Percentiles rank a stretch among this genome's conserved stretches.
Conservation (phyloP, 75 land plant species). For the Chamaecyparis obtusa region DNA sequence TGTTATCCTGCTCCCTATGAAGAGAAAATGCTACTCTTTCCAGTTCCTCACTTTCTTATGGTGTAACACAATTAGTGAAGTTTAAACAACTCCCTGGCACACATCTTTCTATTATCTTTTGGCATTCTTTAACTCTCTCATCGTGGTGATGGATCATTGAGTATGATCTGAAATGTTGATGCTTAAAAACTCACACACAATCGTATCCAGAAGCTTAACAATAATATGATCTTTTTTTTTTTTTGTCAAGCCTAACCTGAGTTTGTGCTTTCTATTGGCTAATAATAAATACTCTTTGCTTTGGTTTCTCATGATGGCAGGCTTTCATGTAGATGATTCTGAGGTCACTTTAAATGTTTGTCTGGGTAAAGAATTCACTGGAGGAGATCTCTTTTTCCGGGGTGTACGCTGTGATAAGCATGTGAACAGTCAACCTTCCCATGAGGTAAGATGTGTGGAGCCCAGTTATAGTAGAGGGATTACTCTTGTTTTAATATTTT, state of each 20-base stretch:
- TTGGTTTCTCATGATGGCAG: constrained; percentile 29
- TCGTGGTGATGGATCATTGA: no score
- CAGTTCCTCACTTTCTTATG: background rate
- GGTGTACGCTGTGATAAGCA: constrained; percentile 98
- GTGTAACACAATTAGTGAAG: background rate
- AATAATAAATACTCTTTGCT: background rate
- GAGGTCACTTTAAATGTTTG: constrained; percentile 98
- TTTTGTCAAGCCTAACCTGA: background rate
- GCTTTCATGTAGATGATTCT: constrained; percentile 99
- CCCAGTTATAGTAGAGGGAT: no score
- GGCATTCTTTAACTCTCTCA: no score
- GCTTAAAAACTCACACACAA: no score
- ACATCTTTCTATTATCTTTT: no score
- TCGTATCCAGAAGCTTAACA: no score
- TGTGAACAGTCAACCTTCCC: constrained; percentile 82
- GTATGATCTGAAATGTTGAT: no score
- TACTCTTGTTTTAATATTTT: constrained; percentile 57
- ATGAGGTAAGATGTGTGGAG: constrained; percentile 53
- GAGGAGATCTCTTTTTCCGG: constrained; percentile 94
- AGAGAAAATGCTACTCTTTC: background rate
- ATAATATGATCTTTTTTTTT: no score
- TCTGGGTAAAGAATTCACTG: constrained; percentile 87
- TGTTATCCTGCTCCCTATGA: background rate
- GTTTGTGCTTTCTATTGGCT: background rate
- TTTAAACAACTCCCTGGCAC: background rate